phyloP scores from a whole-genome alignment of 371 early-diverging fungal species.

The Mortierella sp. region DNA sequence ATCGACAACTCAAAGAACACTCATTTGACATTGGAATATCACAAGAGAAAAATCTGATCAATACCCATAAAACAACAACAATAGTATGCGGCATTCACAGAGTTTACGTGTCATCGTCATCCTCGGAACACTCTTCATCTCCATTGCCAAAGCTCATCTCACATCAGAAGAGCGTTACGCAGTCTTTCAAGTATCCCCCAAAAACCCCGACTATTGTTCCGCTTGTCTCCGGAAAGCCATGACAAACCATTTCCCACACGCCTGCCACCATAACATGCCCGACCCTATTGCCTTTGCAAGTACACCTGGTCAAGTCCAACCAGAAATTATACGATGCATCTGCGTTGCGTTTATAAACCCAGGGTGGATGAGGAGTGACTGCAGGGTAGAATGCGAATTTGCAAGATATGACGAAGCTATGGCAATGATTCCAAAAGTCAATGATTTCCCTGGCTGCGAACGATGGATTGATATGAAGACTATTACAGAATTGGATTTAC shows the following conservation, averaged over 20 bases:
- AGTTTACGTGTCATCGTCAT: background rate
- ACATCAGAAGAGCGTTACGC: slow-evolving; percentile 6
- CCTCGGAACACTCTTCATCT: background rate
- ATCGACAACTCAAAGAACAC: too few relatives aligned
- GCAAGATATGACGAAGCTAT: slow-evolving; percentile 13
- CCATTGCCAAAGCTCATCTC: slow-evolving; percentile 4
- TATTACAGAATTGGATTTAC: slow-evolving; percentile 14
- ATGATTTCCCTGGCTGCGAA: slow-evolving; percentile 21
- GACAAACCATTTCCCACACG: slow-evolving; percentile 45
- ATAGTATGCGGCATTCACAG: too few relatives aligned
- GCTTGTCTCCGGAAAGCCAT: slow-evolving; percentile 36
- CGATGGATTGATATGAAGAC: slow-evolving; percentile 27
- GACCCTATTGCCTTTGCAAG: slow-evolving; percentile 14
- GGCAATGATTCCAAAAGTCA: slow-evolving; percentile 16
- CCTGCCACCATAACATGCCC: slow-evolving; percentile 17
- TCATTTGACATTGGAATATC: too few relatives aligned
- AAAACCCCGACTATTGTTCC: slow-evolving; percentile 21
- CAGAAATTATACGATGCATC: slow-evolving; percentile 19
- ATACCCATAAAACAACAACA: too few relatives aligned
- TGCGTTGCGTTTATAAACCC: slow-evolving; percentile 25
- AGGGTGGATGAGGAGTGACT: slow-evolving; percentile 32
- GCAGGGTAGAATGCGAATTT: slow-evolving; percentile 25
- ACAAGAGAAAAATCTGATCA: too few relatives aligned
- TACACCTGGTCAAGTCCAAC: background rate
- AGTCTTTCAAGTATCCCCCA: background rate